Evolutionary conservation across 2,329 filamentous ascomycete species (phyloP), one percentile per base, ranked within the genome.

Genomic region (Ustilaginoidea virens): DNA sequence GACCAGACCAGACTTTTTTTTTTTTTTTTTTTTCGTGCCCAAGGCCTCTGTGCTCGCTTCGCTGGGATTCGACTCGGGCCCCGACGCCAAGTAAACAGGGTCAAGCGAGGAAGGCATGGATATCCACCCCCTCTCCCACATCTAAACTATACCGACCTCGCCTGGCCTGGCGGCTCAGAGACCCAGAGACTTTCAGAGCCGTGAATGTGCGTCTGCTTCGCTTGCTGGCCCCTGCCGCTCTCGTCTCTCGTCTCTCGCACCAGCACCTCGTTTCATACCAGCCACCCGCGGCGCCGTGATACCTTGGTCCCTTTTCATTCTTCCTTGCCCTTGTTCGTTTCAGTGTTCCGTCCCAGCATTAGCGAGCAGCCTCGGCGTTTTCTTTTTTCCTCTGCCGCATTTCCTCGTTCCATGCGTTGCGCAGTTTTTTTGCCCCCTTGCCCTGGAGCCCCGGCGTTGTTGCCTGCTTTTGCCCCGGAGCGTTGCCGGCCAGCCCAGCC

Each of bases 361-460:
- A n/a, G 35, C 30, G 20, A 34, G 29, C 32, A 16, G 17, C 28
- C 22, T 18, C 12, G 25, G 27, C 28, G 18, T 39, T 25, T 38
- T 37, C 33, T 35, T 31, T 10, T 23, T 28, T 29, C 27, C 27
- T 30, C 33, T 9, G 20, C n/a, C 18, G 7, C 9, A n/a, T 27
- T 32, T n/a, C n/a, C n/a, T n/a, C n/a, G n/a, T n/a, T n/a, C n/a
- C n/a, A n/a, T n/a, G n/a, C n/a, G n/a, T n/a, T n/a, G n/a, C n/a
- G 25, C 35, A 25, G 39, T 41, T 15, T 3, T 29, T 15, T 36
- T 39, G 40, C n/a, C 36, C 39, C 31, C 33, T 28, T 36, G 25
- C n/a, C 23, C 28, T 31, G 37, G 39, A 45, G 43, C n/a, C 44
- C 39, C 39, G 40, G 43, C 40, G 40, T 46, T 46, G 21, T 28